These are phyloP conservation scores for Carex scoparia DNA, from an alignment of 176 grass and related monocot species.

Conservation along the genomic window DNA sequence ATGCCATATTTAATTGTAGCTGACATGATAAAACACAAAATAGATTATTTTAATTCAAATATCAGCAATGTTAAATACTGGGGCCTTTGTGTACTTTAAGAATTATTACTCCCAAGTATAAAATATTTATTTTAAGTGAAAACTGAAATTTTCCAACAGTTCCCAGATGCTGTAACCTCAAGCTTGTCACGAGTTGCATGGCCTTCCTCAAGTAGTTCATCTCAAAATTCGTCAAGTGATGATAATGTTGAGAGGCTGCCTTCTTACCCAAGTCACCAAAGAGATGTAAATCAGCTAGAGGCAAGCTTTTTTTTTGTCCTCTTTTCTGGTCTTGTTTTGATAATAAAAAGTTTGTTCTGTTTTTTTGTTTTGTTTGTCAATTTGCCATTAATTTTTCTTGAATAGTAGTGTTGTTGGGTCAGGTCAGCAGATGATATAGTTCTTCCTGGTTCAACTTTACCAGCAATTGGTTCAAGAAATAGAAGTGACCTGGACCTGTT, in stretches of 20 bases:
- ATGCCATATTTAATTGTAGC: not conserved
- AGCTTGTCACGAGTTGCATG: constrained; percentile 42
- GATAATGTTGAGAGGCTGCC: constrained; percentile 35
- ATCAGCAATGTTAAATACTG: not conserved
- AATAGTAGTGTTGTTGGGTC: not conserved
- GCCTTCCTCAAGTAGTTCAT: constrained; percentile 38
- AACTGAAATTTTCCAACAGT: constrained; percentile 30
- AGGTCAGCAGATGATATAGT: not conserved
- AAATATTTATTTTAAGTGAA: not conserved
- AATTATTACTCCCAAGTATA: no score
- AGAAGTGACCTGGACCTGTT: not conserved
- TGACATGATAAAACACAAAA: not conserved
- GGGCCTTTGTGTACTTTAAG: no score
- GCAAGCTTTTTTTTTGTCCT: constrained; percentile 31
- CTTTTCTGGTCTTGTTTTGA: not conserved
- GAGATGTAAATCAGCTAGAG: constrained; percentile 52
- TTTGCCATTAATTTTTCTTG: not conserved
- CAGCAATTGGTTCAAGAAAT: not conserved
- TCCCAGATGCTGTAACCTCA: constrained; percentile 47
- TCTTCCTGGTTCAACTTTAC: not conserved
- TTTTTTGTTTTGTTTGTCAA: not conserved
- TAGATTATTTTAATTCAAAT: not conserved
- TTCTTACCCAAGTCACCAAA: constrained; percentile 29
- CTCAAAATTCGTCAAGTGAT: constrained; percentile 47
- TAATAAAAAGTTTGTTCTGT: not conserved